phyloP scores from a whole-genome alignment of 2,329 filamentous ascomycete genomes.

The Arthroderma sp. region DNA sequence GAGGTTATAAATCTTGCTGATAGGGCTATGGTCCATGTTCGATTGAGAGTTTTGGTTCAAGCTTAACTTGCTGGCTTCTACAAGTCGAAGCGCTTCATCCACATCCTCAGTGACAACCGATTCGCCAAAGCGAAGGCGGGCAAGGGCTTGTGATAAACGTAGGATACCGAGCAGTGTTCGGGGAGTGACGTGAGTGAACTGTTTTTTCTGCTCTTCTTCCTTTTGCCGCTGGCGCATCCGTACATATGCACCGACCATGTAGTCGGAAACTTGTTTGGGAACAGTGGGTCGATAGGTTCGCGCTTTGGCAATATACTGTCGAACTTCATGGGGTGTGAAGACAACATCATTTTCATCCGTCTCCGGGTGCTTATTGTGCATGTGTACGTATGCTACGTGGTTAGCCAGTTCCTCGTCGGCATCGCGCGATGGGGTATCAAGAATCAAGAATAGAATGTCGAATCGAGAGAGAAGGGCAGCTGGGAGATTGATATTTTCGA shows the following conservation, averaged over 20 bases:
- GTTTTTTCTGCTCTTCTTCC: constrained; percentile 80
- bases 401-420: constrained; percentile 84
- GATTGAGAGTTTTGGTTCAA: constrained; percentile 57
- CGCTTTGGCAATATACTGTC: constrained; percentile 88
- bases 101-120: constrained; percentile 83
- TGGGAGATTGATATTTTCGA: constrained; percentile 99
- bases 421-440: constrained; percentile 85
- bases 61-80: constrained; percentile 88
- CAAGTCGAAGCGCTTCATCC: constrained; percentile 79
- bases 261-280: constrained; percentile 75
- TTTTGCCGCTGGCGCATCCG: constrained; percentile 86
- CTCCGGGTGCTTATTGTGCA: constrained; percentile 88
- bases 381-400: constrained; percentile 94
- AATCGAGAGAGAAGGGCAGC: constrained; percentile 93
- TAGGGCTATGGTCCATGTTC: constrained; percentile 61
- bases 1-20: constrained; percentile 86
- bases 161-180: constrained; percentile 87
- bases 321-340: constrained; percentile 84
- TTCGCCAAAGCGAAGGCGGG: constrained; percentile 76
- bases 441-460: constrained; percentile 89
- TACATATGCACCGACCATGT: constrained; percentile 94
- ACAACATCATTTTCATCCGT: constrained; percentile 54
- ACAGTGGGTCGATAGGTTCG: constrained; percentile 79
- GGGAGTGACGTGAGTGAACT: constrained; percentile 86
- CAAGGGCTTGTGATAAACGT: constrained; percentile 84